Evolutionary conservation across 257 asterid genomes (phyloP).

Genomic region (Schizonepeta tenuifolia): DNA sequence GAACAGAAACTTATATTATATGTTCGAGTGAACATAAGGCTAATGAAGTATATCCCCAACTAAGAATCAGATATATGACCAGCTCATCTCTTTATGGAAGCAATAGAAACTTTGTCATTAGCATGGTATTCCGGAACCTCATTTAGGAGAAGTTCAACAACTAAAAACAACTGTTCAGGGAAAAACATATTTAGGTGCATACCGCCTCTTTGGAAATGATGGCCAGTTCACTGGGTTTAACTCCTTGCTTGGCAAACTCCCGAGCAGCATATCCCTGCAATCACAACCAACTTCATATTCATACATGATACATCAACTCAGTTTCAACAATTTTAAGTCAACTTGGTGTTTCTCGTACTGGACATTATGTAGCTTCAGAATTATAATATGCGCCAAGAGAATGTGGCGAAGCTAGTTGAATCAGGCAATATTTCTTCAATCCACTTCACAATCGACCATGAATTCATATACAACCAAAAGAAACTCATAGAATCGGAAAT

Average conservation of each 20-base stretch:
- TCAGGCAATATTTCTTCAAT: not conserved
- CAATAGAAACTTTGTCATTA: not conserved
- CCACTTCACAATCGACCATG: not conserved
- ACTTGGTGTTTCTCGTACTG: not conserved
- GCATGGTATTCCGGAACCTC: slow-evolving; percentile 1
- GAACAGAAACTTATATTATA: not conserved
- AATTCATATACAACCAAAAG: not conserved
- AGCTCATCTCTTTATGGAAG: slow-evolving; percentile 4
- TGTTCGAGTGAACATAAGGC: not conserved
- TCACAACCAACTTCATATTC: slow-evolving; percentile 21
- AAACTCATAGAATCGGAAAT: not conserved
- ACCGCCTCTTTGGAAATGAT: slow-evolving; percentile 96
- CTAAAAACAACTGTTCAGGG: not conserved
- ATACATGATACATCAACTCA: not conserved
- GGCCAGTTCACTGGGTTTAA: slow-evolving; percentile 84
- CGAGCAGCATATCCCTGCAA: slow-evolving; percentile 96
- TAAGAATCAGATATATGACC: slow-evolving; percentile 13
- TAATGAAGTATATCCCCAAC: slow-evolving; percentile 10
- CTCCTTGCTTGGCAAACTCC: slow-evolving; percentile 93
- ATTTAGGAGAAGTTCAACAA: slow-evolving; percentile 1
- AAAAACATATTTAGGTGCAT: slow-evolving; percentile 33
- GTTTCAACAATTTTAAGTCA: not conserved
- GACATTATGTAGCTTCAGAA: slow-evolving; percentile 1
- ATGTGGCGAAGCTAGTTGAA: slow-evolving; percentile 8
- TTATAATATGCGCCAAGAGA: not conserved